A percentile compares a stretch with the other conserved stretches of the same genome.
Conservation (phyloP, 306 rosid species). For the Psophocarpus tetragonolobus region DNA sequence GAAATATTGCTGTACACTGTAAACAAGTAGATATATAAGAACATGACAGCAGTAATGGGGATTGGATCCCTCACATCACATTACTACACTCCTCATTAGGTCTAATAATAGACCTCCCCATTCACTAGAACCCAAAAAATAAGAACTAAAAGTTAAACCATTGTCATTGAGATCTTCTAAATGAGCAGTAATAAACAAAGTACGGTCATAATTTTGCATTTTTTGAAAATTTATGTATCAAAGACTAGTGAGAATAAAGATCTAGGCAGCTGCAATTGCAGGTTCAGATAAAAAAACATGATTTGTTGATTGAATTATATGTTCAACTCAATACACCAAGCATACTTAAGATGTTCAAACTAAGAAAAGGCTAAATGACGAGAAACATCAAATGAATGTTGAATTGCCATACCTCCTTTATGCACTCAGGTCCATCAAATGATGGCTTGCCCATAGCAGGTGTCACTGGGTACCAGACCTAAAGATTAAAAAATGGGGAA, state of each 20-base stretch:
- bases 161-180: background rate
- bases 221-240: background rate
- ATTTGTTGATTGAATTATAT: background rate
- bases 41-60: background rate
- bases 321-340: background rate
- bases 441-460: slow-evolving; percentile 84
- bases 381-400: slow-evolving; percentile 12
- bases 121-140: background rate
- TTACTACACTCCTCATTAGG: background rate
- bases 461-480: slow-evolving; percentile 92
- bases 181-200: background rate
- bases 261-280: background rate
- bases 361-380: background rate
- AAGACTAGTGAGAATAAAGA: slow-evolving; percentile 15
- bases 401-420: slow-evolving; percentile 62
- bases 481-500: slow-evolving; percentile 3
- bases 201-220: background rate
- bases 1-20: background rate
- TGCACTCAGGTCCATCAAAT: slow-evolving; percentile 85
- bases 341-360: slow-evolving; percentile 6
- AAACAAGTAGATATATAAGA: background rate
- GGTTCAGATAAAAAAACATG: slow-evolving; percentile 1
- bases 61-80: background rate
- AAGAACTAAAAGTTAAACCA: background rate
- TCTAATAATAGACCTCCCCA: background rate